A percentile compares a stretch with the other conserved stretches of the same genome.
These are phyloP conservation scores for Auricularia sp. DNA, from an alignment of 768 basidiomycete species.

Conservation along the genomic window DNA sequence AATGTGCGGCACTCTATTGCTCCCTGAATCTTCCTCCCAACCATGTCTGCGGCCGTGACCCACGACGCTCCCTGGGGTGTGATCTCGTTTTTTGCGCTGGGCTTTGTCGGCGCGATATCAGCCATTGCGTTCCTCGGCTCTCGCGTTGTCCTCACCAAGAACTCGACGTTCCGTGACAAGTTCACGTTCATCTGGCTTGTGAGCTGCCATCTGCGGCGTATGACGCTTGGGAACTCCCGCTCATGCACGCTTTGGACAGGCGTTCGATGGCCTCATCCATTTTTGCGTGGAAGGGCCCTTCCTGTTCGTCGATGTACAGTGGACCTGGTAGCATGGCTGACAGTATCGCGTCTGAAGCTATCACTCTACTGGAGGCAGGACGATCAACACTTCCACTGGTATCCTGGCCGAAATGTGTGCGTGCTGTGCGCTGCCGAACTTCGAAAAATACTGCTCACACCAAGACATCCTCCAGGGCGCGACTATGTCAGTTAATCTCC, in stretches of 20 bases:
- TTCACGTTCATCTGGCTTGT: slow-evolving; percentile 11
- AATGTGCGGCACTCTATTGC: no score
- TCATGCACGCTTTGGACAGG: slow-evolving; percentile 25
- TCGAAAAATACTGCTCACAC: neutral
- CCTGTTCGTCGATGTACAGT: slow-evolving; percentile 21
- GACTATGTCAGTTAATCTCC: neutral
- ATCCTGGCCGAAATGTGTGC: slow-evolving; percentile 66
- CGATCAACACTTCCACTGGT: slow-evolving; percentile 59
- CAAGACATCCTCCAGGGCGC: neutral
- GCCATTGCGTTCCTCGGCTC: neutral
- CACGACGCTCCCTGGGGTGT: neutral
- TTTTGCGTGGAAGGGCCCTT: slow-evolving; percentile 73
- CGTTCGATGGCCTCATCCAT: slow-evolving; percentile 74
- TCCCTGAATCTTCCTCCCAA: no score
- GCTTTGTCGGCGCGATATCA: neutral
- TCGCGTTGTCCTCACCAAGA: neutral
- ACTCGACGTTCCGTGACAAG: neutral
- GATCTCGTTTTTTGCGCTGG: neutral
- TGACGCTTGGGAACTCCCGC: neutral
- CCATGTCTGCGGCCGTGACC: neutral
- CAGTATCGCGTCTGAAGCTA: slow-evolving; percentile 20
- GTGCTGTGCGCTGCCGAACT: slow-evolving; percentile 19
- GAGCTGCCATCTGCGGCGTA: neutral
- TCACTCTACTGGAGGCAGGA: slow-evolving; percentile 61
- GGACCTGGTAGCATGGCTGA: neutral